phyloP scores from a whole-genome alignment of 2,329 filamentous ascomycete genomes.

The Penicillium palitans region DNA sequence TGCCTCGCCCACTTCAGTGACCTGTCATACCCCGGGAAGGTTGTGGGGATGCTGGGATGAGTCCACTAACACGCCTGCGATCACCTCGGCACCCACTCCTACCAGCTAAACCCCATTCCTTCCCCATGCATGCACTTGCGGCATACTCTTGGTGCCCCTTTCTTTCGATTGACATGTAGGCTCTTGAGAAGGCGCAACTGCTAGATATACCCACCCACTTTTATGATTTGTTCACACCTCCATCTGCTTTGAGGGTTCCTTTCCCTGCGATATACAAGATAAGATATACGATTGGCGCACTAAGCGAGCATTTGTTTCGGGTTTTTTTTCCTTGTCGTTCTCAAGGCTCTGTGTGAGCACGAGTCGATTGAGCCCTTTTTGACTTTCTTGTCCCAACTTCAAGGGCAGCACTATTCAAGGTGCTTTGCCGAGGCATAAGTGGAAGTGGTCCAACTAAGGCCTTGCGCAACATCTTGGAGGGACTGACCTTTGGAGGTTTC shows the following conservation, averaged over 20 bases:
- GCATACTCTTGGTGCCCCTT: neutral
- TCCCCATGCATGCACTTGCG: neutral
- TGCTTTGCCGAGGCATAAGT: neutral
- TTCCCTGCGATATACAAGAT: conserved; percentile 2
- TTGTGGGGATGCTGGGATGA: conserved; percentile 2
- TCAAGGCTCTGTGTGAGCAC: neutral
- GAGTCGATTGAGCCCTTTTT: neutral
- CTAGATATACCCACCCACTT: conserved; percentile 10
- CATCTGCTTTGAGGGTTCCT: neutral
- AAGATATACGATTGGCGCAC: conserved; percentile 8
- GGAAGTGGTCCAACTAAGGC: neutral
- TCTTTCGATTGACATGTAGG: neutral
- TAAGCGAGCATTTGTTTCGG: conserved; percentile 2
- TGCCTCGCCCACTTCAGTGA: neutral
- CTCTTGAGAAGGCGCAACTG: neutral
- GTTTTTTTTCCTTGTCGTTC: neutral
- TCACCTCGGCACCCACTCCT: neutral
- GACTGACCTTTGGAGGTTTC: neutral
- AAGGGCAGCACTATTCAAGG: neutral
- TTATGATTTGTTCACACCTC: neutral
- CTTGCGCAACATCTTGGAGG: neutral
- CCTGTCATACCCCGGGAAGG: neutral
- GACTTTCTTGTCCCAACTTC: too few relatives aligned
- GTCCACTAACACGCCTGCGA: neutral
- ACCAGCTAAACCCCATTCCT: neutral